phyloP scores from a whole-genome alignment of 768 basidiomycete species.

The Auricularia heimuer region DNA sequence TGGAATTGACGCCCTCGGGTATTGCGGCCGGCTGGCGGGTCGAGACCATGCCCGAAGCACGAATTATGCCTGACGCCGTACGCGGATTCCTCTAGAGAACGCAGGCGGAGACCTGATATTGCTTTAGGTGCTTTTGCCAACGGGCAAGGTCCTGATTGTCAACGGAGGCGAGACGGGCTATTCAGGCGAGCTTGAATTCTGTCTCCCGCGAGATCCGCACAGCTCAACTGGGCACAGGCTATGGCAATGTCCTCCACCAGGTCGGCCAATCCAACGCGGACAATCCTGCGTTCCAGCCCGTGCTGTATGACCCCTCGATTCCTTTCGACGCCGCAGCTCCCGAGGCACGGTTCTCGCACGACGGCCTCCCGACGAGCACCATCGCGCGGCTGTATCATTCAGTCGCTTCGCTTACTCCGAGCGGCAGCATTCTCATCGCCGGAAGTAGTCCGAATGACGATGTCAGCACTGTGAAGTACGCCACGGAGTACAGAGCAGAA shows the following conservation, averaged over 20 bases:
- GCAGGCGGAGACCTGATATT: no score
- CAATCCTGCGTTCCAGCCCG: slow-evolving; percentile 55
- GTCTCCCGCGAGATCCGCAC: neutral
- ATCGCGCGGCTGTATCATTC: slow-evolving; percentile 78
- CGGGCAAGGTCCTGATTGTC: slow-evolving; percentile 60
- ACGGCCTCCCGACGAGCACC: slow-evolving; percentile 49
- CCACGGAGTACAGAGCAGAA: slow-evolving; percentile 85
- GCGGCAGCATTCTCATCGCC: slow-evolving; percentile 64
- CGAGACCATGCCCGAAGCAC: slow-evolving; percentile 63
- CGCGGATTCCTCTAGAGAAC: no score
- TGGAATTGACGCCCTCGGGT: slow-evolving; percentile 53
- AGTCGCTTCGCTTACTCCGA: slow-evolving; percentile 68
- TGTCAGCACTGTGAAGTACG: slow-evolving; percentile 58
- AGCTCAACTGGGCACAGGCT: slow-evolving; percentile 45
- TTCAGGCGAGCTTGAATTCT: neutral
- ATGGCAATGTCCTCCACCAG: slow-evolving; percentile 60
- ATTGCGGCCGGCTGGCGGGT: slow-evolving; percentile 63
- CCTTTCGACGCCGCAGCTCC: slow-evolving; percentile 12
- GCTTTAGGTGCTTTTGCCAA: slow-evolving; percentile 50
- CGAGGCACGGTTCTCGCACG: slow-evolving; percentile 49
- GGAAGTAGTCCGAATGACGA: slow-evolving; percentile 82
- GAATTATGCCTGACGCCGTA: slow-evolving; percentile 68
- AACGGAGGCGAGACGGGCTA: slow-evolving; percentile 61
- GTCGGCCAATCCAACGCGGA: slow-evolving; percentile 73
- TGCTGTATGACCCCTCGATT: slow-evolving; percentile 56